These are phyloP conservation scores for Amphibolis antarctica DNA, from an alignment of 106 monocot species.

Conservation along the genomic window DNA sequence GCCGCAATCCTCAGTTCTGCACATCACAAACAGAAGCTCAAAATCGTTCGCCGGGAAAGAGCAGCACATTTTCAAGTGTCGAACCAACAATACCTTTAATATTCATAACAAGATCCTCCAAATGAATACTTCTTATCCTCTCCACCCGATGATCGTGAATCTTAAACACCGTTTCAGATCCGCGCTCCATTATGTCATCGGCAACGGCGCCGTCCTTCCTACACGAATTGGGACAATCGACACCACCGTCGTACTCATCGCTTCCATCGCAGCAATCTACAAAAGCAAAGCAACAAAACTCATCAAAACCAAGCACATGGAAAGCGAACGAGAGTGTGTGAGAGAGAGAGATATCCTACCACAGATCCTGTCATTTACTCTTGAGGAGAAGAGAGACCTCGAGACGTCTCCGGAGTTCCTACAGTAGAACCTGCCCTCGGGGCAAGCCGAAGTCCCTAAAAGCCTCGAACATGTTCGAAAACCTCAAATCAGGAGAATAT, in stretches of 20 bases:
- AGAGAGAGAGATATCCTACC: conserved; percentile 29
- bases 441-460: conserved; percentile 95
- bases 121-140: conserved; percentile 24
- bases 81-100: conserved; percentile 31
- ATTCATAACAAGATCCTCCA: conserved; percentile 40
- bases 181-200: conserved; percentile 3
- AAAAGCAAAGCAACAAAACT: background rate
- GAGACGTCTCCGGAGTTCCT: conserved; percentile 58
- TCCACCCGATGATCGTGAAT: background rate
- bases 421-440: conserved; percentile 86
- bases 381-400: conserved; percentile 61
- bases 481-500: too few relatives aligned
- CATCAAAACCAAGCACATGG: background rate
- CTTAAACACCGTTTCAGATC: background rate
- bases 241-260: conserved; percentile 65
- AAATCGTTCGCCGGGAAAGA: too few relatives aligned
- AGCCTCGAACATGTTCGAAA: background rate
- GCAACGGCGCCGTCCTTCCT: conserved; percentile 19
- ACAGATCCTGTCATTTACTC: conserved; percentile 84
- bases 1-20: too few relatives aligned
- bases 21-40: too few relatives aligned
- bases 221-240: conserved; percentile 57
- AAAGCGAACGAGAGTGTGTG: background rate
- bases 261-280: conserved; percentile 97
- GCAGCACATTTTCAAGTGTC: too few relatives aligned